phyloP scores from a whole-genome alignment of 257 asterid species.

The Datura wrightii region DNA sequence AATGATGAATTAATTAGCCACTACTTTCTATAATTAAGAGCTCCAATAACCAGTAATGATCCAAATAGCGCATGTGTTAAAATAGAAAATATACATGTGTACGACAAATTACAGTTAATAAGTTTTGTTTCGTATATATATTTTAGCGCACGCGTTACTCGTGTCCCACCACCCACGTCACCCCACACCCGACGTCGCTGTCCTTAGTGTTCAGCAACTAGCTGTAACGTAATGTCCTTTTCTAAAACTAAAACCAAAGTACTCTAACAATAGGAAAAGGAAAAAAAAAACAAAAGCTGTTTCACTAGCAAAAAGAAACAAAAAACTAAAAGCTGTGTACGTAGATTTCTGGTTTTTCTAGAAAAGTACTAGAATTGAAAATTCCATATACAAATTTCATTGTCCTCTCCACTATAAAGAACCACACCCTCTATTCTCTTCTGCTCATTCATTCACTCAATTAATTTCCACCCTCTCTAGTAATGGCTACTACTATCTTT shows the following conservation, averaged over 20 bases:
- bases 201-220: neutral
- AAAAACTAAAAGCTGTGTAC: neutral
- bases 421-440: neutral
- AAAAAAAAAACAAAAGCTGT: neutral
- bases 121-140: neutral
- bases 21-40: neutral
- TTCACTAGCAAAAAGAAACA: neutral
- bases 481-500: conserved; percentile 37
- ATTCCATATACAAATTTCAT: neutral
- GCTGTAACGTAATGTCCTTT: conserved; percentile 13
- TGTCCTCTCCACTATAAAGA: conserved; percentile 8
- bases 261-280: neutral
- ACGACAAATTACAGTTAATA: neutral
- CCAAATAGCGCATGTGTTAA: neutral
- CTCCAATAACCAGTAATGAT: neutral
- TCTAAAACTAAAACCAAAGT: conserved; percentile 1
- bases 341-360: neutral
- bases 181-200: neutral
- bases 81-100: neutral
- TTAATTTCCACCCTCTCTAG: neutral
- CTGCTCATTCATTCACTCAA: conserved; percentile 16
- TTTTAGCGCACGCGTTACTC: neutral
- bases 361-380: neutral
- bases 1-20: neutral
- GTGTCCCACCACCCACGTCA: neutral